Percentiles rank a stretch among this genome's conserved stretches.
Conservation (phyloP, 2,329 filamentous ascomycete genomes). For the Arthroderma sp. region DNA sequence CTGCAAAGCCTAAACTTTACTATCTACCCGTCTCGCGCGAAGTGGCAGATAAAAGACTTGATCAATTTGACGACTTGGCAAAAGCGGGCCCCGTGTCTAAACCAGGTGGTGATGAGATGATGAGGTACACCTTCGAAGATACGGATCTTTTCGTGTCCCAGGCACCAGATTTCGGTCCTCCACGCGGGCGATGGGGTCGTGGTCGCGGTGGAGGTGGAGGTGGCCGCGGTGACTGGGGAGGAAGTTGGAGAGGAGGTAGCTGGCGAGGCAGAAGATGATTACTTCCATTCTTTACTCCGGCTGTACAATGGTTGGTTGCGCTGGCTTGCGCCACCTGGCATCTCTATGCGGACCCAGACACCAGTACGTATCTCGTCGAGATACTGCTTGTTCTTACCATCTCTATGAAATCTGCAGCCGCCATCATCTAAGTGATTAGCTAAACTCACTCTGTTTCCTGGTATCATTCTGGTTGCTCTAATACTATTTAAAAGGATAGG, state of each 20-base stretch:
- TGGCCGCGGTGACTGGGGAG: conserved; percentile 16
- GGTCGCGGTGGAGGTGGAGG: conserved; percentile 19
- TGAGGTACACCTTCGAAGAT: conserved; percentile 62
- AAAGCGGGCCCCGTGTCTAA: conserved; percentile 25
- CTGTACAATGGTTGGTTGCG: not conserved
- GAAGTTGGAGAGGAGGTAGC: conserved; percentile 7
- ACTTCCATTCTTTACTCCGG: conserved; percentile 4
- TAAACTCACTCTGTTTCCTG: no score
- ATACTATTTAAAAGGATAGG: no score
- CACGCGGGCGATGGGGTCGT: conserved; percentile 25
- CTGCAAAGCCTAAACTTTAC: conserved; percentile 51
- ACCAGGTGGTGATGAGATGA: conserved; percentile 41
- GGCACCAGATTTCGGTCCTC: conserved; percentile 48
- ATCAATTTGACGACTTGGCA: conserved; percentile 38
- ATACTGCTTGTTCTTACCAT: no score
- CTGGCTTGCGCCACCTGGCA: not conserved
- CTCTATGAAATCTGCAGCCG: no score
- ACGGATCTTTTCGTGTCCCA: conserved; percentile 55
- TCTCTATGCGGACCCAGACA: not conserved
- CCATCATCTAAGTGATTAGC: no score
- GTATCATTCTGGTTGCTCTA: no score
- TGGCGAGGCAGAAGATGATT: conserved; percentile 11
- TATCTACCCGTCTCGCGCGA: conserved; percentile 52
- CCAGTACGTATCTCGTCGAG: no score
- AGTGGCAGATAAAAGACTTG: conserved; percentile 51